A percentile compares a stretch with the other conserved stretches of the same genome.
phyloP scores from a whole-genome alignment of 2,329 filamentous ascomycete species.

The Calonectria montana region DNA sequence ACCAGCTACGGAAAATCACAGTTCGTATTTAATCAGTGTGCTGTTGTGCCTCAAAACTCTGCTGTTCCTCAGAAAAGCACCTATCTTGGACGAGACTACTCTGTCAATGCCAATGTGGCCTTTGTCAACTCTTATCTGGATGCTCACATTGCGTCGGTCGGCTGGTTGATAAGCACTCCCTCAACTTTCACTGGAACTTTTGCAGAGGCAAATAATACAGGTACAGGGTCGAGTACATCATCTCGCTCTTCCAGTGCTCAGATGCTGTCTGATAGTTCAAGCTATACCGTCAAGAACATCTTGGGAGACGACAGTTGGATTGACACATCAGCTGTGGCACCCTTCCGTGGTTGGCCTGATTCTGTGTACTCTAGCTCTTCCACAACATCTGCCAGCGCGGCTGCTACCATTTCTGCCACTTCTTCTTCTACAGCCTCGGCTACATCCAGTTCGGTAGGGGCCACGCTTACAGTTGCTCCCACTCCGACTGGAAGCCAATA shows the following conservation, averaged over 20 bases:
- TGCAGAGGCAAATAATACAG: constrained; percentile 48
- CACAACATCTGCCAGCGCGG: not conserved
- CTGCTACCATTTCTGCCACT: constrained; percentile 7
- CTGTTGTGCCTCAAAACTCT: constrained; percentile 46
- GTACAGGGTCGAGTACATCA: constrained; percentile 40
- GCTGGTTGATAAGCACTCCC: constrained; percentile 40
- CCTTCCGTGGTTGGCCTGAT: constrained; percentile 43
- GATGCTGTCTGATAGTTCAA: constrained; percentile 57
- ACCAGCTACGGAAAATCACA: constrained; percentile 47
- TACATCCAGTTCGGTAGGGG: constrained; percentile 12
- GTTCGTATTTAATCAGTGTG: constrained; percentile 55
- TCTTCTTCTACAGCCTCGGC: constrained; percentile 23
- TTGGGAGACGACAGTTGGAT: constrained; percentile 48
- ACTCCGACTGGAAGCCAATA: constrained; percentile 52
- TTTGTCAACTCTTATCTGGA: constrained; percentile 46
- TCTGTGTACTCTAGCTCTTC: constrained; percentile 38
- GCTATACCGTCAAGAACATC: constrained; percentile 56
- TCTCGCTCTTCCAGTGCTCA: constrained; percentile 37
- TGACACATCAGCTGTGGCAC: constrained; percentile 43
- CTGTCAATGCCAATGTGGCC: constrained; percentile 37
- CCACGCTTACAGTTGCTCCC: constrained; percentile 44
- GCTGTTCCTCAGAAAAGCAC: constrained; percentile 39
- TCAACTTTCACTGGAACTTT: constrained; percentile 43
- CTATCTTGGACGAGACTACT: constrained; percentile 45
- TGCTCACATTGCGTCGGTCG: constrained; percentile 39